Evolutionary conservation across 305 asterid species (phyloP), one percentile per base, ranked within the genome.

Genomic region (Nicotiana rustica): DNA sequence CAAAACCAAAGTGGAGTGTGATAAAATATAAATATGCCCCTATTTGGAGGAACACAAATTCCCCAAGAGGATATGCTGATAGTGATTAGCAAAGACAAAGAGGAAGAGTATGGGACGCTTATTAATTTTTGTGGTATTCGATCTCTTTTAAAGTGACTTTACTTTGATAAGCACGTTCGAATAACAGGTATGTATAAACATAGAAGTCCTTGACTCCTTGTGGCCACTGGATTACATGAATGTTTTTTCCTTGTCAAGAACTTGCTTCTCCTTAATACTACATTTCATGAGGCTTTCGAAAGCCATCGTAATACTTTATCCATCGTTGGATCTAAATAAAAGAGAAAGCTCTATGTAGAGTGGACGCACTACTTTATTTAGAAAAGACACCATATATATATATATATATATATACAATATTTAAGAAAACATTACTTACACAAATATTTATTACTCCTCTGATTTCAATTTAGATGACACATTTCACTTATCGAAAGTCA

Each of bases 31-130:
- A 19, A 31, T 49, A 7, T 68, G 66, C 78, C 83, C 83, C 83
- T 36, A 82, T 76, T 62, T 41, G 71, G 87, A 80, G 84, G 77
- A 80, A 87, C 90, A 87, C 79, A 10, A 78, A 18, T 78, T 81
- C 83, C 83, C 31, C 73, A 47, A 78, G 55, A 52, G 17, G 59
- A 52, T 10, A 52, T 13, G 59, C 59, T 71, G 59, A 67, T 67
- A 78, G 67, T 55, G 29, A 57, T 73, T 67, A 13, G 59, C 10
- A 18, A 66, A 8, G 66, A 19, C 47, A 2, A 38, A 0, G 49
- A 7, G 35, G 13, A 52, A 52, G 59, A 3, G 14, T 13, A 10
- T 10, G 59, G 59, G 59, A 13, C 17, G 59, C 59, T 52, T 52
- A 52, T 52, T 52, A 52, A 12, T 52, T 52, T 81, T 81, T 35